Percentiles rank a stretch among this genome's conserved stretches.
These are phyloP conservation scores for Oryza nivara DNA, from an alignment of 176 grass and related monocot genomes.

Conservation along the genomic window DNA sequence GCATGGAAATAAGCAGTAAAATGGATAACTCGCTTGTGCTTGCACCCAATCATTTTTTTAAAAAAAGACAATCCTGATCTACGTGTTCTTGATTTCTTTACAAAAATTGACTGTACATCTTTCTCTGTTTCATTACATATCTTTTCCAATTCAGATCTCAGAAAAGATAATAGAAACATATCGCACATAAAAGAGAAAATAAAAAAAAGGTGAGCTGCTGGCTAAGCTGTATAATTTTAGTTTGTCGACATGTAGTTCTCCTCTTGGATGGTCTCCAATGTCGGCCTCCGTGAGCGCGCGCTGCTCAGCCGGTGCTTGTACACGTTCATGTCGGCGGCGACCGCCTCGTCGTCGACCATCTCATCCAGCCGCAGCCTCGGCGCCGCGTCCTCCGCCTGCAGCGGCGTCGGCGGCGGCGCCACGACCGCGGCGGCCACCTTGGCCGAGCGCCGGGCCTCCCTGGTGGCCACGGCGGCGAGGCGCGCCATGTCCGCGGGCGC, in stretches of 20 bases:
- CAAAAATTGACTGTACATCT: constrained; percentile 31
- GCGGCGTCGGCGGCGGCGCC: neutral
- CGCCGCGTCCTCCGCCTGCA: neutral
- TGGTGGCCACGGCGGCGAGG: constrained; percentile 49
- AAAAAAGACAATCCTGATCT: neutral
- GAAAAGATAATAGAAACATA: neutral
- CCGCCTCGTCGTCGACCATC: constrained; percentile 41
- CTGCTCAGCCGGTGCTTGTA: constrained; percentile 71
- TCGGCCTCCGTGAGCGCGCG: constrained; percentile 57
- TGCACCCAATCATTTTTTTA: neutral
- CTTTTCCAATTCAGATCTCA: neutral
- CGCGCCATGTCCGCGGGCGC: constrained; percentile 50
- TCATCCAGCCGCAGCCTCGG: constrained; percentile 48
- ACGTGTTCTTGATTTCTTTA: neutral
- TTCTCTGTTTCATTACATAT: neutral
- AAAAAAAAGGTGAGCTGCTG: neutral
- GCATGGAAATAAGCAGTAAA: neutral
- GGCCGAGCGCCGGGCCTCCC: constrained; percentile 49
- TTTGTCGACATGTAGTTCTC: constrained; percentile 52
- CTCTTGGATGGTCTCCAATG: constrained; percentile 90
- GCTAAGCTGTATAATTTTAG: neutral
- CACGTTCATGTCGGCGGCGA: constrained; percentile 51
- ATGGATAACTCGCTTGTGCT: neutral
- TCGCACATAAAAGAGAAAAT: neutral
- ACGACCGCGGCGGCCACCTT: constrained; percentile 44